Evolutionary conservation across 768 basidiomycete genomes (phyloP), one percentile per base, ranked within the genome.

Genomic region (Sporobolomyces roseus): DNA sequence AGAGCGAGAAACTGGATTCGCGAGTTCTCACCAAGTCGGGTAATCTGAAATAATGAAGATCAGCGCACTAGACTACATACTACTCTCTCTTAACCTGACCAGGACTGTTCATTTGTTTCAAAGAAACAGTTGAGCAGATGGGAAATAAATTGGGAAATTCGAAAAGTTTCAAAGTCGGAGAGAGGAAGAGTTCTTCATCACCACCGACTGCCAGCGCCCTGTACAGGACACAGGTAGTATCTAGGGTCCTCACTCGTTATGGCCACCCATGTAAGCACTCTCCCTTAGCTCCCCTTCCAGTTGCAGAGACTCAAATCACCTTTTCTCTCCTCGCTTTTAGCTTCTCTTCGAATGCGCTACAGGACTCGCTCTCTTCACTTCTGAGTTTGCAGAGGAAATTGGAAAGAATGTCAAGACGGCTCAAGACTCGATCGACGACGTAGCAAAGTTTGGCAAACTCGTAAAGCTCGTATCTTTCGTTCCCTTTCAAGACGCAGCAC

Each of bases 321-420:
- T 23, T 14, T 41, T 7, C 13, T 23, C 32, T 2, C 32, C 7
- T 16, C n/a, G n/a, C n/a, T n/a, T n/a, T n/a, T 92, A 97, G 80
- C 83, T 89, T 67, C 85, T 97, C 65, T 93, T 93, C 82, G 93
- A 97, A 81, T 87, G 89, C 7, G 86, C 93, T 63, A 92, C 92
- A 32, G 93, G 93, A 60, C 93, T 93, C 84, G 91, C 91, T 60
- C 83, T 96, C 63, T 94, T 96, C 79, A 85, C 93, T 78, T 87
- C 88, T 72, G 89, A 89, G 74, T 85, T 91, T 54, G 83, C 85
- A 59, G 94, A 97, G 80, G 87, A 92, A 70, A 88, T 97, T 77
- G 94, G 87, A 27, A 83, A 89, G 55, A 86, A 87, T 77, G 85
- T 88, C 38, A 82, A 83, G 76, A 83, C 84, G 38, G 87, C 91